Base-by-base conservation (phyloP, 768 basidiomycete species). In the Heimioporus sp. region DNA sequence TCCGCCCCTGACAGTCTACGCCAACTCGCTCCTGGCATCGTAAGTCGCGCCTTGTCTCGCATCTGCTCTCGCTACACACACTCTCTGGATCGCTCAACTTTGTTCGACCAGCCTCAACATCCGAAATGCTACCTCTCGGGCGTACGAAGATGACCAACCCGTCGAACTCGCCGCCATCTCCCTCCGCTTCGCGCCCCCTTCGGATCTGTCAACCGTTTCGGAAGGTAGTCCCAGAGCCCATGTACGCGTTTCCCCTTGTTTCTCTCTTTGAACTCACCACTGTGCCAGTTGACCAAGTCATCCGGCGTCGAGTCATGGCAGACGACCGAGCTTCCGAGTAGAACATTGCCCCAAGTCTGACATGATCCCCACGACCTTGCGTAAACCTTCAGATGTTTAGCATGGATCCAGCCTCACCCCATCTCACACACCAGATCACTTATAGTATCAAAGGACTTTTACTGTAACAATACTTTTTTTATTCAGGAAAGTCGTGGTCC, bases 1-100 rank as follows among this genome's bases (percentile, higher is more conserved):
- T 10, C 24, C 15, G n/a, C 6, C 21, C 5, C 21, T 7, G 24
- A 20, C 12, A 66, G 66, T 67, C 10, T 67, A 67, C 10, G 64
- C 66, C 41, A 67, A 67, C 48, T 68, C 65, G 30, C 58, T 67
- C 37, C 56, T 67, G 24, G 53, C 62, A 48, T 67, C 64, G 65
- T 67, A 19, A 42, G 60, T 54, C n/a, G 20, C 36, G 2, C 13
- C 7, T 15, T 3, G 3, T n/a, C 32, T 6, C 16, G 10, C 36
- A 10, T 40, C 17, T 12, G 16, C 10, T 36, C 28, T 37, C 34
- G 3, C 37, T 13, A 10, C 6, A 8, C 28, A 28, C 30, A n/a
- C n/a, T n/a, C n/a, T 9, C 40, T 5, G 12, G n/a, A 28, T 28
- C 24, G 7, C 24, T 7, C 24, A 28, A 28, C 24, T 28, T 28